Evolutionary conservation across 2,329 filamentous ascomycete genomes (phyloP).

Genomic region (Elsinoe ampelina): DNA sequence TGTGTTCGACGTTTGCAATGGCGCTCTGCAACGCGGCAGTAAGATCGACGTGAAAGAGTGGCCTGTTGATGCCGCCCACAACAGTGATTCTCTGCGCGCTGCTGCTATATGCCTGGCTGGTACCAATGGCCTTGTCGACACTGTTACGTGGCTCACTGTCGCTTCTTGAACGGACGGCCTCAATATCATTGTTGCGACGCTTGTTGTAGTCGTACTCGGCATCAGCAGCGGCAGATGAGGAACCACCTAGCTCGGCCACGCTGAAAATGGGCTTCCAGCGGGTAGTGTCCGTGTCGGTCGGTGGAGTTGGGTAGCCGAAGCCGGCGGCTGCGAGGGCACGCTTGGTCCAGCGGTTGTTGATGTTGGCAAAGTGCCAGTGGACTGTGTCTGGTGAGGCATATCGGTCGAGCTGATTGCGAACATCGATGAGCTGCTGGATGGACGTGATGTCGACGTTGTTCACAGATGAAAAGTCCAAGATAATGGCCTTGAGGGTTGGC

Average conservation of each 20-base stretch:
- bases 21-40: constrained; percentile 83
- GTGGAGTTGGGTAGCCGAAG: constrained; percentile 68
- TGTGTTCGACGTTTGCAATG: constrained; percentile 61
- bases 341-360: constrained; percentile 93
- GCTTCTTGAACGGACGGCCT: constrained; percentile 13
- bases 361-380: constrained; percentile 92
- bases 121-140: constrained; percentile 37
- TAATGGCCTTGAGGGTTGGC: constrained; percentile 75
- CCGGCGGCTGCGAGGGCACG: constrained; percentile 77
- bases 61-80: constrained; percentile 77
- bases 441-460: constrained; percentile 93
- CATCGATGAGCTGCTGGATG: constrained; percentile 84
- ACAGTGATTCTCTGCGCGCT: constrained; percentile 43
- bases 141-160: constrained; percentile 20
- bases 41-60: constrained; percentile 88
- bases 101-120: constrained; percentile 35
- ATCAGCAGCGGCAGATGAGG: constrained; percentile 56
- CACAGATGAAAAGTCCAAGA: constrained; percentile 86
- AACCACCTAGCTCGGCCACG: constrained; percentile 74
- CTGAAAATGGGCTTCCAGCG: constrained; percentile 94
- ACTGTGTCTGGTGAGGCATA: constrained; percentile 73
- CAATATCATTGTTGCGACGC: constrained; percentile 25
- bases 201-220: constrained; percentile 58
- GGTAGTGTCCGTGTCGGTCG: constrained; percentile 43
- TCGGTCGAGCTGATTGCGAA: constrained; percentile 84